Base-by-base conservation (phyloP, 2,329 filamentous ascomycete genomes). In the Microsporum audouinii region DNA sequence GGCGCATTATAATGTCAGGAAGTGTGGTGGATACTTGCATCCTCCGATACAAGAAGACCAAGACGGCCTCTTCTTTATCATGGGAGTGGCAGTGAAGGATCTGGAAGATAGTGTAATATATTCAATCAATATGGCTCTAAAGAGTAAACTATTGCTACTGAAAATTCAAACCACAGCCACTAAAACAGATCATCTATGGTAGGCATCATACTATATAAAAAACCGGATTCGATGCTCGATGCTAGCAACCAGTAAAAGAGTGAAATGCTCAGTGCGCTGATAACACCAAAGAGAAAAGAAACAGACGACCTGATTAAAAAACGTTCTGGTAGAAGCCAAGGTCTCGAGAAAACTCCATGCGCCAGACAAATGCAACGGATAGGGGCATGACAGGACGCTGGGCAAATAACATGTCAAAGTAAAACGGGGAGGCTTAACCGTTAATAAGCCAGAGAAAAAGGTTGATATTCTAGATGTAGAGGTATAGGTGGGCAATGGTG, bases 241-340 rank as follows among this genome's bases (percentile, higher is more conserved):
- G 38, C 38, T 29, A 1, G 27, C 27, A 27, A 23, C 10, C 27
- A 51, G 27, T 51, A 51, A 51, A 23, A 8, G 27, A 51, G 27
- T 51, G 45, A 55, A 27, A 55, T 34, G 51, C 51, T 55, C 33
- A 36, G 51, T 55, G 51, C 51, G n/a, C 51, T 36, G 51, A 55
- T 55, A 55, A 36, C 51, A 55, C 51, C n/a, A 23, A n/a, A 34
- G 12, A 6, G 27, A 34, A 55, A n/a, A n/a, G 17, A 38, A n/a
- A 23, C 8, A 34, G 27, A 36, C 31, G 23, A 31, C 45, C 45
- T 5, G 51, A 31, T 34, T 23, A 23, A 55, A 27, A 55, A 55
- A 33, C 14, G 5, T 36, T 55, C 51, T 36, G 31, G 33, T 34
- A 34, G 51, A 36, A 55, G 51, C 23, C 51, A 55, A 34, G 14